Base-by-base conservation (phyloP, 495 filamentous ascomycete species). In the Chaetomidium leptoderma region DNA sequence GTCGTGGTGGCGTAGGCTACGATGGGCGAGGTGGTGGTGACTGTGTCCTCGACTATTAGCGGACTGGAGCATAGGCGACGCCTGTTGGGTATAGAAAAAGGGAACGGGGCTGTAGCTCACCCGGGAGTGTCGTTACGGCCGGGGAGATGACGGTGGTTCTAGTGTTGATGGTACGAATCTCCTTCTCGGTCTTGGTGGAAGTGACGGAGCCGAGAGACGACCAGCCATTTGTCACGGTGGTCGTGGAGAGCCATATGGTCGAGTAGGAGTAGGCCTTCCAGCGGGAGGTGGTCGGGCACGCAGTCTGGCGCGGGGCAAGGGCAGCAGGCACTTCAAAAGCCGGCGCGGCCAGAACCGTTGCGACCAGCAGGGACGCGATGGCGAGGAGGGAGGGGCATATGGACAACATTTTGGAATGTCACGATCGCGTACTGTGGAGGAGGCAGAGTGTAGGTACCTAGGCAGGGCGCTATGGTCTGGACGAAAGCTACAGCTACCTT, bases 121-220 rank as follows among this genome's bases (percentile, higher is more conserved):
- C 37, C 8, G 50, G 50, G 26, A 53, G 50, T 23, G 50, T 53
- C 16, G 50, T 43, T 13, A 40, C 35, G 36, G 37, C 24, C 6
- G 50, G 50, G 16, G 50, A 53, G 37, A 21, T 27, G 36, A 42
- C 36, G 37, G 50, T 53, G 50, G 37, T 11, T 16, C 24, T 19
- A 37, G 36, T 53, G 37, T 17, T 43, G 36, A 42, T 42, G 50
- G 35, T 42, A 21, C 50, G 50, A 13, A 24, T 53, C 50, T 53
- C 36, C 14, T 37, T 9, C 50, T 40, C 37, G 8, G 50, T 53
- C 36, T 53, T 53, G 50, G 50, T 53, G 36, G 50, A 53, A 7
- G 50, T 53, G 36, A 53, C 50, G 36, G 50, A 53, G 36, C 50
- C 50, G 21, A 53, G 50, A 0, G 35, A 42, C 6, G 50, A 53